Conservation (phyloP, 257 asterid species). For the Capsicum chinense region DNA sequence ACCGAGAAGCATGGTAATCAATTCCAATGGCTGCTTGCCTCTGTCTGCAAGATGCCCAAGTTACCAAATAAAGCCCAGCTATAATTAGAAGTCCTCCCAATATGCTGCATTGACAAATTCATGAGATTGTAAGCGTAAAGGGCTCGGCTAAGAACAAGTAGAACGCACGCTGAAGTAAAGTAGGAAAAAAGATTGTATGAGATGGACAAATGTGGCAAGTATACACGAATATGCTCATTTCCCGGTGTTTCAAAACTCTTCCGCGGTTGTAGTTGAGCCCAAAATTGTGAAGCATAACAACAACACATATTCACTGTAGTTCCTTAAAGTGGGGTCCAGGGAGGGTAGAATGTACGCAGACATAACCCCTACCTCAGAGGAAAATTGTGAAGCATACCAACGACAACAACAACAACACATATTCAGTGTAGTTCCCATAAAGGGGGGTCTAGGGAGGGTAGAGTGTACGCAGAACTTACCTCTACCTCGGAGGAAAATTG, state of each 20-base stretch:
- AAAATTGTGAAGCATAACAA: not conserved
- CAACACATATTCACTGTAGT: no score
- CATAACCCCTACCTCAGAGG: no score
- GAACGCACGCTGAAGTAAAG: not conserved
- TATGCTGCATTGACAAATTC: conserved; percentile 59
- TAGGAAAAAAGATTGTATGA: not conserved
- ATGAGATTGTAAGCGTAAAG: conserved; percentile 11
- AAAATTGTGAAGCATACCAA: no score
- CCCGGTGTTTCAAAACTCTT: not conserved
- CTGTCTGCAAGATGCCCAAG: conserved; percentile 86
- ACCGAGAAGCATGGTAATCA: conserved; percentile 45
- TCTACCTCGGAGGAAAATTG: no score
- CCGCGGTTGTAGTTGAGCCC: not conserved
- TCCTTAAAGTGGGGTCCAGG: no score
- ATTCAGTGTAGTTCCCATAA: no score
- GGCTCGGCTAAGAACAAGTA: not conserved
- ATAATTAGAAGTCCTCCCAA: conserved; percentile 81
- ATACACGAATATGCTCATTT: not conserved
- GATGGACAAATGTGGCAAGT: not conserved
- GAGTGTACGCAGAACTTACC: no score
- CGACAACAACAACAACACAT: no score
- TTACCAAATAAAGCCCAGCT: conserved; percentile 89
- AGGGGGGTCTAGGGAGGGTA: no score
- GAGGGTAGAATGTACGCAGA: no score
- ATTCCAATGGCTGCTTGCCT: conserved; percentile 46